Evolutionary conservation across 2,329 filamentous ascomycete genomes (phyloP).

Genomic region (Penicillium concentricum): DNA sequence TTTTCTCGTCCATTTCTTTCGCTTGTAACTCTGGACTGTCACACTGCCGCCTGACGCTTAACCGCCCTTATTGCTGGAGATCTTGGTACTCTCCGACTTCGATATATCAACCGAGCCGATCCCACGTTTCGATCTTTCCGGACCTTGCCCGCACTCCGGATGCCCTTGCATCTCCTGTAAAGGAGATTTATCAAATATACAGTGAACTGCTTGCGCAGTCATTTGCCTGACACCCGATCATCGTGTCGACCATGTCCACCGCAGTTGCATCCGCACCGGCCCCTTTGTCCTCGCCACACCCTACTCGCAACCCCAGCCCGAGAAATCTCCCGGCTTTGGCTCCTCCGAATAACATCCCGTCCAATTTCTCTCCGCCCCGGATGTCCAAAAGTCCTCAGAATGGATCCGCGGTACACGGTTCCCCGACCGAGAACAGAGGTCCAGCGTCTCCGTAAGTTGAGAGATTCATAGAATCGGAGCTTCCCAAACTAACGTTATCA

Average conservation of each 20-base stretch:
- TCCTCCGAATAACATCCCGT: slow-evolving; percentile 21
- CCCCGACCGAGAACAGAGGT: slow-evolving; percentile 38
- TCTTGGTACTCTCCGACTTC: not conserved
- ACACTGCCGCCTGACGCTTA: slow-evolving; percentile 12
- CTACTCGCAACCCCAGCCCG: slow-evolving; percentile 46
- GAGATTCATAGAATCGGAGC: not conserved
- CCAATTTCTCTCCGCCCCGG: slow-evolving; percentile 36
- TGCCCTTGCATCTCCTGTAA: slow-evolving; percentile 2
- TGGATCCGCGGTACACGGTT: slow-evolving; percentile 33
- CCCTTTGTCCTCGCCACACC: slow-evolving; percentile 45
- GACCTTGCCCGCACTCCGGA: not conserved
- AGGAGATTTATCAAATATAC: not conserved
- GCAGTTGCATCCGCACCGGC: slow-evolving; percentile 48
- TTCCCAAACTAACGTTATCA: not conserved
- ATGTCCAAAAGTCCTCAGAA: slow-evolving; percentile 35
- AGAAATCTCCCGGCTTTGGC: slow-evolving; percentile 40
- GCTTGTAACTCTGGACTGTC: slow-evolving; percentile 8
- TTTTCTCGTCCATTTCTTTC: slow-evolving; percentile 14
- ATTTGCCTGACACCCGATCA: slow-evolving; percentile 3
- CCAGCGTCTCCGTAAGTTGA: slow-evolving; percentile 51
- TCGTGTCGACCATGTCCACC: slow-evolving; percentile 43
- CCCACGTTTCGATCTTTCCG: slow-evolving; percentile 4
- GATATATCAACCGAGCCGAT: slow-evolving; percentile 4
- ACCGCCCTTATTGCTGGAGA: slow-evolving; percentile 7
- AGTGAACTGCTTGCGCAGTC: not conserved